Evolutionary conservation across 2,329 filamentous ascomycete genomes (phyloP), one percentile per base, ranked within the genome.

Genomic region (Fusarium cyanostomum): DNA sequence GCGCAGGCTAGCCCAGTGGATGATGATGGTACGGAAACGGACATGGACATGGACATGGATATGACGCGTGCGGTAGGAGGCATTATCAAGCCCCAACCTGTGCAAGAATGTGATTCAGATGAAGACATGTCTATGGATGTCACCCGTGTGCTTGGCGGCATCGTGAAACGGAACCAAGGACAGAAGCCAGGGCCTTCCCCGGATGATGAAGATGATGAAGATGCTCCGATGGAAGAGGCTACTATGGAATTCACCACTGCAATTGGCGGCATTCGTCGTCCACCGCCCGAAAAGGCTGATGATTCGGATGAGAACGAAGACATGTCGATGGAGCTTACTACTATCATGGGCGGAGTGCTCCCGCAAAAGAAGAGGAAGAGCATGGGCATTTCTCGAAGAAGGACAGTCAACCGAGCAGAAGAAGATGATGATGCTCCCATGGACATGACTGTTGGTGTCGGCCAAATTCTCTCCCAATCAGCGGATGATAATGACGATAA

Each of bases 61-160:
- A 80, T 86, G 68, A 87, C 85, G 3, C 76, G 74, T 38, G 80
- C 82, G 8, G 77, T 86, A 39, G 86, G 86, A 5, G 79, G 82
- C n/a, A 87, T 87, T 38, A 70, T 84, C 34, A 75, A 72, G 60
- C 21, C 81, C 48, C 71, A 81, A 21, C 73, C 78, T 6, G 81
- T 84, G 11, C 80, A 81, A 11, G 73, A 76, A 13, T 34, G 39
- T 10, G 68, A 73, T 3, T 79, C 83, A 21, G 83, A 85, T 16
- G 85, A 87, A 63, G 92, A 94, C 34, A 89, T 96, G 82, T 95
- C 92, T 18, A 97, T 98, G 94, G 94, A 98, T 69, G 92, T 97
- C 8, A 97, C 94, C 2, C 87, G 86, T 52, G 92, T 87, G 8
- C 82, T 96, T 50, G 94, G 94, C 8, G 86, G 89, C 4, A 97